These are phyloP conservation scores for Sisymbrium irio DNA, from an alignment of 345 rosid species.

Conservation along the genomic window DNA sequence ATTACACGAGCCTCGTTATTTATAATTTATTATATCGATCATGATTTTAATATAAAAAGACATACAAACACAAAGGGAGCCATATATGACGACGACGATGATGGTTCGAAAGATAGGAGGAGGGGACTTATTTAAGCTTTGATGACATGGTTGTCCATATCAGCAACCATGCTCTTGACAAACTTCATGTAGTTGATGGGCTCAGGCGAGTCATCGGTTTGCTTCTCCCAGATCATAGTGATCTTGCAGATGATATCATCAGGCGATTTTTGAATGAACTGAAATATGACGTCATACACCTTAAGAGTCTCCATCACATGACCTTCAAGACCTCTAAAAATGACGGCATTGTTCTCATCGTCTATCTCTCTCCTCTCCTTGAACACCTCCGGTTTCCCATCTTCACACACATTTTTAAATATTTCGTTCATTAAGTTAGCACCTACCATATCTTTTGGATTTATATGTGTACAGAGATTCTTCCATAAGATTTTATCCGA, in stretches of 20 bases:
- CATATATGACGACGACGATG: not conserved
- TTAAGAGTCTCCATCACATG: slow-evolving; percentile 33
- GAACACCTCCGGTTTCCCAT: slow-evolving; percentile 35
- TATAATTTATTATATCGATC: too few relatives aligned
- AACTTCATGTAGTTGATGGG: slow-evolving; percentile 38
- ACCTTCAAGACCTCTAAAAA: slow-evolving; percentile 32
- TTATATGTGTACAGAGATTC: not conserved
- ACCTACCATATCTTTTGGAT: not conserved
- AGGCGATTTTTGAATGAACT: slow-evolving; percentile 32
- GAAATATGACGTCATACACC: slow-evolving; percentile 32
- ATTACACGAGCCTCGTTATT: slow-evolving; percentile 1
- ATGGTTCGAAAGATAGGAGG: not conserved
- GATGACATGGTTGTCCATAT: slow-evolving; percentile 33
- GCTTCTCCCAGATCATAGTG: slow-evolving; percentile 38
- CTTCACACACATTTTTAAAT: slow-evolving; percentile 3
- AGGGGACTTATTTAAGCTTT: slow-evolving; percentile 12
- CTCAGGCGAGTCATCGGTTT: slow-evolving; percentile 31
- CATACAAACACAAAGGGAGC: not conserved
- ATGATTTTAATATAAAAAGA: not conserved
- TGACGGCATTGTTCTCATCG: slow-evolving; percentile 29
- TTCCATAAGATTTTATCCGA: not conserved
- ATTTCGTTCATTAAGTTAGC: not conserved
- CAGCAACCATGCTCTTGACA: slow-evolving; percentile 30
- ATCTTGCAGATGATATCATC: slow-evolving; percentile 28
- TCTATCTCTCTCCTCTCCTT: slow-evolving; percentile 38